phyloP scores from a whole-genome alignment of 1,139 yeast genomes.

The Geotrichum histeridarum region DNA sequence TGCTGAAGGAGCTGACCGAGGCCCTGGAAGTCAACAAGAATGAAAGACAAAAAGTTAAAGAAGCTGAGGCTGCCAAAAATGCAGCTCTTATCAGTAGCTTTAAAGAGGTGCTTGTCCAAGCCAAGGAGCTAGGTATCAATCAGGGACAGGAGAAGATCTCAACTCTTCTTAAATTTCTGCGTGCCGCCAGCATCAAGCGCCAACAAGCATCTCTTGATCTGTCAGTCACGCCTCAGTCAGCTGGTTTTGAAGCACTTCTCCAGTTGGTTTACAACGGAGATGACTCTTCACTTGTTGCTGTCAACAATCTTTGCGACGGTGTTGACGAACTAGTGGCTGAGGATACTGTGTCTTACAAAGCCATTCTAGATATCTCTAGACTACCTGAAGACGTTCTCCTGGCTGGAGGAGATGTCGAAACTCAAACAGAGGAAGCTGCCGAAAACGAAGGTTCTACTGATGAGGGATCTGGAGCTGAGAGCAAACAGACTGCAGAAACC shows the following conservation, averaged over 20 bases:
- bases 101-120: conserved; percentile 19
- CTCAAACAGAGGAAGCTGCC: conserved; percentile 6
- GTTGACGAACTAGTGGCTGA: conserved; percentile 28
- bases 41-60: conserved; percentile 20
- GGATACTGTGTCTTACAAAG: conserved; percentile 27
- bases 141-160: conserved; percentile 28
- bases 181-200: conserved; percentile 37
- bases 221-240: conserved; percentile 20
- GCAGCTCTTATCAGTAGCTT: conserved; percentile 20
- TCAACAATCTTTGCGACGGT: conserved; percentile 33
- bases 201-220: conserved; percentile 25
- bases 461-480: background rate
- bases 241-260: conserved; percentile 35
- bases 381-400: conserved; percentile 26
- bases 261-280: conserved; percentile 36
- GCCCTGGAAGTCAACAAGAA: conserved; percentile 29
- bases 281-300: conserved; percentile 33
- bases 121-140: conserved; percentile 25
- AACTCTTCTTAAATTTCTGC: conserved; percentile 33
- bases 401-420: conserved; percentile 21
- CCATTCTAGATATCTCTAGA: conserved; percentile 26
- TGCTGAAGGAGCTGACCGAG: conserved; percentile 37
- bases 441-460: conserved; percentile 5
- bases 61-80: conserved; percentile 19
- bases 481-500: background rate